Evolutionary conservation across 495 filamentous ascomycete genomes (phyloP), one percentile per base, ranked within the genome.

Genomic region (Amphirosellinia nigrospora): DNA sequence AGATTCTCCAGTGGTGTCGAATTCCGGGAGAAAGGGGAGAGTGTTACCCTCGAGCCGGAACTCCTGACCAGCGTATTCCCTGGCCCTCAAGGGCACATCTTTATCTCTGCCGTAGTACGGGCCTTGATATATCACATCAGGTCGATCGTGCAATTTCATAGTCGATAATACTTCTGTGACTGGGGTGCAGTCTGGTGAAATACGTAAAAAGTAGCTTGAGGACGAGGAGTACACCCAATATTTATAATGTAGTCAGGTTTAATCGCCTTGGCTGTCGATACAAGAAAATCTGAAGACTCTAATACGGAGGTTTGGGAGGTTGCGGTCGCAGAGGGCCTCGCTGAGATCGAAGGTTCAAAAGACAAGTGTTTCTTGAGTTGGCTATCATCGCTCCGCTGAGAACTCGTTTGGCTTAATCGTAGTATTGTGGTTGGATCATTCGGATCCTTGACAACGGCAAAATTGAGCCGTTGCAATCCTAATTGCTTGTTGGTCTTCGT

Each of bases 61-160:
- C 72, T 97, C 93, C 72, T 88, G 89, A 21, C 95, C 95, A 10
- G 92, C 96, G 78, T 97, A 98, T 80, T 97, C 93, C 58, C 93
- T 85, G 13, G 86, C 77, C 61, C 89, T 87, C 43, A 92, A 86
- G 9, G 96, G 96, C 4, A 97, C 92, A 80, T 99, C 96, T 64
- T 80, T 84, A 64, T 95, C 92, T n/a, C 93, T 84, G 70, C 93
- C 92, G 74, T 97, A 98, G 73, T 90, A 94, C 19, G 94, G 89
- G 74, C 94, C 91, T 76, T 93, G 92, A 71, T 98, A 96, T 56
- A 97, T 86, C 28, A 92, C 84, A 52, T 70, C 72, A 1, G 85
- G 84, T 6, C 82, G 74, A 74, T 73, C 80, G 71, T 73, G 78
- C 36, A 60, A 75, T 53, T 81, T 72, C 79, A 86, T 81, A 15